Percentiles rank a stretch among this genome's conserved stretches.
These are phyloP conservation scores for Tuber microsphaerosporum DNA, from an alignment of 495 filamentous ascomycete genomes.

Conservation along the genomic window DNA sequence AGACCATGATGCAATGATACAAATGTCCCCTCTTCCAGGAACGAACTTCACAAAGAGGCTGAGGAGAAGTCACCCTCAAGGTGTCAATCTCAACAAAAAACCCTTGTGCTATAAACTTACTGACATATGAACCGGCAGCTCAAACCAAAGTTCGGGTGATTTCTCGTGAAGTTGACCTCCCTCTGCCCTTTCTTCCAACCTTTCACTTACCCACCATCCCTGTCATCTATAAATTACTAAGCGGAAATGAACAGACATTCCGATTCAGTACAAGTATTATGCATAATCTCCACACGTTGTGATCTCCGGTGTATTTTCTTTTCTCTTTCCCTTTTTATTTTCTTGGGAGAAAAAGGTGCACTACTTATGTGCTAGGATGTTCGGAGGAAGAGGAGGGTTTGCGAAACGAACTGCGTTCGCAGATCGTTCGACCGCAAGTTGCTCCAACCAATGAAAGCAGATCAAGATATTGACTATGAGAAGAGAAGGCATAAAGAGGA, in stretches of 20 bases:
- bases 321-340: not conserved
- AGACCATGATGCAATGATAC: not conserved
- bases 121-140: not conserved
- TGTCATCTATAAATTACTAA: not conserved
- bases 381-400: not conserved
- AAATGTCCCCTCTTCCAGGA: not conserved
- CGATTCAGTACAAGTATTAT: conserved; percentile 1
- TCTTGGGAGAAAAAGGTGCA: not conserved
- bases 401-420: not conserved
- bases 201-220: not conserved
- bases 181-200: not conserved
- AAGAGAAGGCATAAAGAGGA: not conserved
- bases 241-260: not conserved
- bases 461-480: not conserved
- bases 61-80: not conserved
- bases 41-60: not conserved
- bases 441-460: not conserved
- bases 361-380: not conserved
- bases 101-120: not conserved
- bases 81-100: not conserved
- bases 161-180: not conserved
- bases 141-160: not conserved
- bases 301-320: conserved; percentile 1
- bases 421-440: not conserved
- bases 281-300: not conserved